phyloP scores from a whole-genome alignment of 2,329 filamentous ascomycete species.

The Xylaria digitata region DNA sequence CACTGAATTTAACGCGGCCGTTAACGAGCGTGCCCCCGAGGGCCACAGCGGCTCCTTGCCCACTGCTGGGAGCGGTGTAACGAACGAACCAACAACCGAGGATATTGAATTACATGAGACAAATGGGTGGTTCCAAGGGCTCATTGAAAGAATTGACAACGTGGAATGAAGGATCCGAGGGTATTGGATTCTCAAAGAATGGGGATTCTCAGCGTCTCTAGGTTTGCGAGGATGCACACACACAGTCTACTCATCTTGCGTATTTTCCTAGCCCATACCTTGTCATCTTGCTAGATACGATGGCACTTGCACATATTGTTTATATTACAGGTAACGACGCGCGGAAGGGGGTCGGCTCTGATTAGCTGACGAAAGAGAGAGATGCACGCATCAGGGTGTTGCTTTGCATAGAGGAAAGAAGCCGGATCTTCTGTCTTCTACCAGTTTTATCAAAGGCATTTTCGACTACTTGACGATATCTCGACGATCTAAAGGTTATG shows the following conservation, averaged over 20 bases:
- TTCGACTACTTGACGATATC: not conserved
- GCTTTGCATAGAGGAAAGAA: no score
- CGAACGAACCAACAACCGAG: not conserved
- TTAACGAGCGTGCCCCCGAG: not conserved
- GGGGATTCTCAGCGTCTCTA: not conserved
- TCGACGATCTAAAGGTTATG: not conserved
- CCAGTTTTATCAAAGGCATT: not conserved
- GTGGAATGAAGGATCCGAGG: not conserved
- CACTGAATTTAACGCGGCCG: not conserved
- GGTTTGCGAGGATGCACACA: not conserved
- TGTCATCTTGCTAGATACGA: not conserved
- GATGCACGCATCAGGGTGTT: not conserved
- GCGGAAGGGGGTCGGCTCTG: not conserved
- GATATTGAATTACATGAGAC: not conserved
- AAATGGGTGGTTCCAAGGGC: not conserved
- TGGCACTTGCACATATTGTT: no score
- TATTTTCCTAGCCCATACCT: no score
- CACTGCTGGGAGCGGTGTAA: not conserved
- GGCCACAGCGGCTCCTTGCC: not conserved
- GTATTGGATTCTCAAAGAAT: not conserved
- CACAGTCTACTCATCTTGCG: not conserved
- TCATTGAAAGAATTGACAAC: not conserved
- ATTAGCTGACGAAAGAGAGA: not conserved
- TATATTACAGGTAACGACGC: not conserved
- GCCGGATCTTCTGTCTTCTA: not conserved